phyloP scores from a whole-genome alignment of 495 filamentous ascomycete genomes.

The Penicillium malachiteum region DNA sequence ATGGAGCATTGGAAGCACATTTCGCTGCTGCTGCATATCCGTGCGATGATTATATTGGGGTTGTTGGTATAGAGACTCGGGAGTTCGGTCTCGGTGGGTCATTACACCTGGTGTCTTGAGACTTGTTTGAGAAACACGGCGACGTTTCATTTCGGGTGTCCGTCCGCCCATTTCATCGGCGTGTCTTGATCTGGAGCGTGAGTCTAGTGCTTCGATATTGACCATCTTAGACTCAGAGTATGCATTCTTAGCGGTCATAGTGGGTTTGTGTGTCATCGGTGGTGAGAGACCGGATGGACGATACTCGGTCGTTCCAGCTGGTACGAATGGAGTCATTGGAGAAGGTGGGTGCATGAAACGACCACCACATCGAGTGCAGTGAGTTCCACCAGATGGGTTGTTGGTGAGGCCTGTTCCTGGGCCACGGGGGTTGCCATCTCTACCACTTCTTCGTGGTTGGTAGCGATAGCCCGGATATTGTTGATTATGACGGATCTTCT shows the following conservation, averaged over 20 bases:
- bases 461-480: constrained; percentile 95
- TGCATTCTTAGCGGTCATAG: constrained; percentile 21
- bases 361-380: constrained; percentile 45
- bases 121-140: constrained; percentile 41
- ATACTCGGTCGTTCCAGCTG: constrained; percentile 12
- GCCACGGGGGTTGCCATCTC: constrained; percentile 38
- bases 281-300: constrained; percentile 18
- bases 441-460: constrained; percentile 78
- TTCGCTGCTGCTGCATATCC: constrained; percentile 29
- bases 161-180: constrained; percentile 26
- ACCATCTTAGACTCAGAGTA: constrained; percentile 23
- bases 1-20: constrained; percentile 39
- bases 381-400: constrained; percentile 39
- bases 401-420: constrained; percentile 37
- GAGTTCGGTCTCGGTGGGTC: constrained; percentile 33
- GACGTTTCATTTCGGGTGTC: constrained; percentile 57
- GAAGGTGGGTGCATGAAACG: constrained; percentile 49
- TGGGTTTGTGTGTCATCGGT: constrained; percentile 12
- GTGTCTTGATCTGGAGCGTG: constrained; percentile 25
- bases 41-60: constrained; percentile 33
- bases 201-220: constrained; percentile 24
- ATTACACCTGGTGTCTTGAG: constrained; percentile 23
- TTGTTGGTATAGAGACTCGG: constrained; percentile 33
- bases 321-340: constrained; percentile 40
- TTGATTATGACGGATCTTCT: constrained; percentile 84